Conservation (phyloP, 2,329 filamentous ascomycete species). For the Fusarium sp. region DNA sequence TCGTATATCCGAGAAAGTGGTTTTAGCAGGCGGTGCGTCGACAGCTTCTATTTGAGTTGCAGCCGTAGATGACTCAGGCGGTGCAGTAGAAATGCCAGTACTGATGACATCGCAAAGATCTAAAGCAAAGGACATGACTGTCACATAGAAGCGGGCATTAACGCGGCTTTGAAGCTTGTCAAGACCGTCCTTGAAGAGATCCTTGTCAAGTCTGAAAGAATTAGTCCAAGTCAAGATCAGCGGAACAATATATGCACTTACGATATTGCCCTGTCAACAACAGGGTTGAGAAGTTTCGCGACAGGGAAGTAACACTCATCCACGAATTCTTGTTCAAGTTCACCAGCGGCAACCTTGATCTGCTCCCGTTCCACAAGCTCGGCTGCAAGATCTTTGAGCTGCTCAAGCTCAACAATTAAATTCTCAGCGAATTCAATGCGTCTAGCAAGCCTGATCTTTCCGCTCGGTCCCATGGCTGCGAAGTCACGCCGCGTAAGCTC, state of each 20-base stretch:
- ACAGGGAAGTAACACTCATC: constrained; percentile 94
- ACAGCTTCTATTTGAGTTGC: constrained; percentile 45
- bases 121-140: constrained; percentile 63
- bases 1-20: constrained; percentile 72
- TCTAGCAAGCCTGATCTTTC: constrained; percentile 77
- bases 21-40: constrained; percentile 60
- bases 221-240: constrained; percentile 48
- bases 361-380: constrained; percentile 78
- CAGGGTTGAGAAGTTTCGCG: constrained; percentile 75
- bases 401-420: constrained; percentile 78
- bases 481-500: constrained; percentile 96
- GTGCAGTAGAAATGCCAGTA: constrained; percentile 57
- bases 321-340: constrained; percentile 80
- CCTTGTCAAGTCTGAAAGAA: constrained; percentile 67
- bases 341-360: constrained; percentile 77
- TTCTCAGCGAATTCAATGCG: constrained; percentile 88
- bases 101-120: constrained; percentile 65
- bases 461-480: constrained; percentile 88
- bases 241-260: constrained; percentile 60
- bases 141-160: constrained; percentile 65
- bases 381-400: constrained; percentile 74
- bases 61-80: constrained; percentile 35
- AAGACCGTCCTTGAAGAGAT: constrained; percentile 64
- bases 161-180: constrained; percentile 59
- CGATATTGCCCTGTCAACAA: constrained; percentile 81